These are phyloP conservation scores for Volvox carteri DNA, from an alignment of 163 green algal genomes.

Conservation along the genomic window DNA sequence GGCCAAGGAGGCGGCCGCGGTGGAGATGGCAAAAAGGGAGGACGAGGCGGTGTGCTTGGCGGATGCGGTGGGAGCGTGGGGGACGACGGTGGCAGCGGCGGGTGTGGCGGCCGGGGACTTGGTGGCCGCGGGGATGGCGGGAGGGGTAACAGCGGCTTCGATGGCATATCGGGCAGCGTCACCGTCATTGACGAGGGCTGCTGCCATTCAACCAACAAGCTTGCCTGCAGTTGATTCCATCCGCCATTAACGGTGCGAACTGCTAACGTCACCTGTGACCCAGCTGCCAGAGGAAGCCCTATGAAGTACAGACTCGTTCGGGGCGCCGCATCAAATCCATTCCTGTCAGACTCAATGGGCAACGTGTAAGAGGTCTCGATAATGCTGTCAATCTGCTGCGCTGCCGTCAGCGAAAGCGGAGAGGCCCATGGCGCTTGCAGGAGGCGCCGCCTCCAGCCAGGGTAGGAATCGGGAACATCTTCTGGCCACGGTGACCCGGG, in stretches of 20 bases:
- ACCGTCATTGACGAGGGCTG: neutral
- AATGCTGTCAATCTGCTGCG: neutral
- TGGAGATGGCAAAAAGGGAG: neutral
- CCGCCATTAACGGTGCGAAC: neutral
- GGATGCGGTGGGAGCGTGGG: neutral
- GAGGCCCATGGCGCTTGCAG: neutral
- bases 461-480: too few species aligned
- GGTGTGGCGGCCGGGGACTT: neutral
- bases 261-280: neutral
- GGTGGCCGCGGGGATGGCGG: slow-evolving; percentile 23
- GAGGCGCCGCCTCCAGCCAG: neutral
- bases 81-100: neutral
- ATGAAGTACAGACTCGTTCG: neutral
- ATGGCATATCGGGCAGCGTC: slow-evolving; percentile 31
- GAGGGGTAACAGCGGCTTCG: neutral
- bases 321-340: neutral
- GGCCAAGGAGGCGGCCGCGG: neutral
- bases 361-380: neutral
- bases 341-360: slow-evolving; percentile 17
- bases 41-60: neutral
- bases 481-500: neutral
- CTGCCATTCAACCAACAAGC: slow-evolving; percentile 12
- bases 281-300: neutral
- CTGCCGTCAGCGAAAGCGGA: neutral
- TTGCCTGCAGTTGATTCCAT: slow-evolving; percentile 10